A percentile compares a stretch with the other conserved stretches of the same genome.
Evolutionary conservation across 2,329 filamentous ascomycete genomes (phyloP).

Genomic region (Nannizzia gypsea): DNA sequence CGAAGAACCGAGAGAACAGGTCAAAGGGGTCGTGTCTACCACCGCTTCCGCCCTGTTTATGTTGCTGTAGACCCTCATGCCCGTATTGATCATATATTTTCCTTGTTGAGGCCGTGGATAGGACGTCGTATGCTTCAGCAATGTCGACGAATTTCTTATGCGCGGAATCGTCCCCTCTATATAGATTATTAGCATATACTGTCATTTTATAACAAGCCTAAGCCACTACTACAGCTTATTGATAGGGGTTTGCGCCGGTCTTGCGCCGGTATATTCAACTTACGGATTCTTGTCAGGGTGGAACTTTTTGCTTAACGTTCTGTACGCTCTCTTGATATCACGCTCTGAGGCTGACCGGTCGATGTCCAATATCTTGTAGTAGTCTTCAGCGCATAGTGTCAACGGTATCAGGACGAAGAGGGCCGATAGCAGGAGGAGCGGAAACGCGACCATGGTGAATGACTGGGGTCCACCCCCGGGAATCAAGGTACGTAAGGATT

Average conservation of each 20-base stretch:
- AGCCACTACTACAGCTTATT: background rate
- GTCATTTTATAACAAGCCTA: background rate
- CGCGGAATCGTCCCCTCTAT: slow-evolving; percentile 63
- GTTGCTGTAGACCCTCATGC: slow-evolving; percentile 78
- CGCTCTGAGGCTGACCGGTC: slow-evolving; percentile 67
- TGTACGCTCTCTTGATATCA: slow-evolving; percentile 89
- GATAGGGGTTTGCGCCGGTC: too few species aligned
- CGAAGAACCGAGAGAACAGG: slow-evolving; percentile 92
- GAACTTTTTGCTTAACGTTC: slow-evolving; percentile 83
- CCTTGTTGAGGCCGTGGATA: slow-evolving; percentile 66
- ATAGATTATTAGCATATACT: background rate
- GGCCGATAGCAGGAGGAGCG: slow-evolving; percentile 24
- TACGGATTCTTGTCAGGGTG: slow-evolving; percentile 98
- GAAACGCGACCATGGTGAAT: slow-evolving; percentile 25
- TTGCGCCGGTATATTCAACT: slow-evolving; percentile 24
- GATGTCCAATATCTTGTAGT: slow-evolving; percentile 63
- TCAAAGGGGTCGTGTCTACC: slow-evolving; percentile 78
- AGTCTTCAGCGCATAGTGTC: slow-evolving; percentile 34
- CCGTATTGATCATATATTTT: slow-evolving; percentile 91
- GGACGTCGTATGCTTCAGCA: slow-evolving; percentile 87
- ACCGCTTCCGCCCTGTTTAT: slow-evolving; percentile 54
- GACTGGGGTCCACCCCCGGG: background rate
- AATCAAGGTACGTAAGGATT: background rate
- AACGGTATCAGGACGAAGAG: slow-evolving; percentile 27
- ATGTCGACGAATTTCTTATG: slow-evolving; percentile 88